These are phyloP conservation scores for Leccinum subgranulosum DNA, from an alignment of 768 basidiomycete genomes.

Conservation along the genomic window DNA sequence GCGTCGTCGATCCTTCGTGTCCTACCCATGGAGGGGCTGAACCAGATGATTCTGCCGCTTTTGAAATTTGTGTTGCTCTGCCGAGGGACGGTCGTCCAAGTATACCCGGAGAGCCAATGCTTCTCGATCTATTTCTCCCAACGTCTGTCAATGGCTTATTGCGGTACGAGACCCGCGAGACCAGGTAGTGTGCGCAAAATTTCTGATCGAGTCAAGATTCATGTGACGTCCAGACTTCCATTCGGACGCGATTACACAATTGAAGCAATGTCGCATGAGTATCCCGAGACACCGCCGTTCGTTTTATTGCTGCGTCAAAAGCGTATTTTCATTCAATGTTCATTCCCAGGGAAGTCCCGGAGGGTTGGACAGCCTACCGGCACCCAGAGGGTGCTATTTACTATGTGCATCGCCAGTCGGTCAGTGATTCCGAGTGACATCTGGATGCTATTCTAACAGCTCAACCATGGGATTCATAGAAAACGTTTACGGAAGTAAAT, in stretches of 20 bases:
- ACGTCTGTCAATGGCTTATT: slow-evolving; percentile 9
- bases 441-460: neutral
- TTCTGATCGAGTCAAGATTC: neutral
- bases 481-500: slow-evolving; percentile 54
- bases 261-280: slow-evolving; percentile 14
- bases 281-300: slow-evolving; percentile 10
- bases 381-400: slow-evolving; percentile 71
- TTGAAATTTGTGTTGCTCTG: neutral
- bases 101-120: neutral
- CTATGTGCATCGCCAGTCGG: slow-evolving; percentile 46
- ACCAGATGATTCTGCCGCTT: neutral
- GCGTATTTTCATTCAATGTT: neutral
- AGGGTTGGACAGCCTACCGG: slow-evolving; percentile 43
- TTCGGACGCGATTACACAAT: slow-evolving; percentile 4
- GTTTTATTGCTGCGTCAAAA: slow-evolving; percentile 1
- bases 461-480: slow-evolving; percentile 32
- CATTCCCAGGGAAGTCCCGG: slow-evolving; percentile 15
- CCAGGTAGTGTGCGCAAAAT: slow-evolving; percentile 5
- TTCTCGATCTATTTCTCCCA: slow-evolving; percentile 1
- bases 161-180: slow-evolving; percentile 3
- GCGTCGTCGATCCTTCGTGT: neutral
- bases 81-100: slow-evolving; percentile 2
- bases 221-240: slow-evolving; percentile 5
- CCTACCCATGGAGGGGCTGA: neutral
- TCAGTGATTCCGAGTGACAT: slow-evolving; percentile 20